Conservation (phyloP, 106 monocot genomes). For the Allium cepa region DNA sequence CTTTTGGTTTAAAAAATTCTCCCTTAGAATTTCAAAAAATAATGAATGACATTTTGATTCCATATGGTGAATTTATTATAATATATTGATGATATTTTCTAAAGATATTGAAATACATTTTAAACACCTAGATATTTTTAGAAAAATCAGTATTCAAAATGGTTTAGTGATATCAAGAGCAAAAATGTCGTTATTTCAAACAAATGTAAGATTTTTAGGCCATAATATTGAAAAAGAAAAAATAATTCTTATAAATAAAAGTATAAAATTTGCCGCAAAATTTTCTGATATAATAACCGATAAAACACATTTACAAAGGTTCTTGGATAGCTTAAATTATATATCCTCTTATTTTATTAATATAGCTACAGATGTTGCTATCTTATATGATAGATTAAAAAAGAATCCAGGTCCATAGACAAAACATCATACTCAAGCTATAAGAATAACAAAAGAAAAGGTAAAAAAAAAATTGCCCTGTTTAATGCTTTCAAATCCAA, state of each 20-base stretch:
- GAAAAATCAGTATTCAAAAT: background rate
- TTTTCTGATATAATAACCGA: constrained; percentile 1
- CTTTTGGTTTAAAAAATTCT: too few species aligned
- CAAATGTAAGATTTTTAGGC: background rate
- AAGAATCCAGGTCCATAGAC: background rate
- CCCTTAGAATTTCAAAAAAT: too few species aligned
- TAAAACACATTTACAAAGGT: background rate
- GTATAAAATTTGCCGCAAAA: constrained; percentile 1
- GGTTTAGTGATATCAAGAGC: background rate
- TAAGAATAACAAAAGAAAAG: background rate
- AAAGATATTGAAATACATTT: background rate
- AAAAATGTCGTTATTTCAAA: constrained; percentile 4
- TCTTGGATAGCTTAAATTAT: constrained; percentile 1
- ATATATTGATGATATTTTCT: background rate
- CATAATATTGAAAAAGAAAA: background rate
- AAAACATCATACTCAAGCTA: background rate
- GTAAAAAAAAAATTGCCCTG: too few species aligned
- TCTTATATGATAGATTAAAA: background rate
- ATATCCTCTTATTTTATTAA: background rate
- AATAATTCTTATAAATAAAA: constrained; percentile 1
- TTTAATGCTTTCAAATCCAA: too few species aligned
- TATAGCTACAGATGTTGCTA: background rate
- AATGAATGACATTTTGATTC: too few species aligned
- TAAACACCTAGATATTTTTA: background rate
- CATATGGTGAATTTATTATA: background rate